phyloP scores from a whole-genome alignment of 768 basidiomycete genomes.

The Cyclocybe aegerita region DNA sequence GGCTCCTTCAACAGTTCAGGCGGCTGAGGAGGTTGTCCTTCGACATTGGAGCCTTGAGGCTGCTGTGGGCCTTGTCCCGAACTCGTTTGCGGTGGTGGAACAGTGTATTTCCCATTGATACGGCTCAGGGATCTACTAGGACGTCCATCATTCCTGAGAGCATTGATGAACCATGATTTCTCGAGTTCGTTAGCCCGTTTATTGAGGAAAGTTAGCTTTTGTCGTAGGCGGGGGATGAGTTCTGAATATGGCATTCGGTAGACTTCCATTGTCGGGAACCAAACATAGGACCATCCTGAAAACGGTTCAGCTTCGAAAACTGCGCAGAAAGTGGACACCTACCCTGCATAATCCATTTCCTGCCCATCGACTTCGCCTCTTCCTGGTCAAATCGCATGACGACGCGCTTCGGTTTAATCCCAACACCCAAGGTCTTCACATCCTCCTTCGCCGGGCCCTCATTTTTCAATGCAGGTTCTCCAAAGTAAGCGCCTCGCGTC shows the following conservation, averaged over 20 bases:
- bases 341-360: slow-evolving; percentile 34
- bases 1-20: too few relatives aligned
- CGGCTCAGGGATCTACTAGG: too few relatives aligned
- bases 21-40: too few relatives aligned
- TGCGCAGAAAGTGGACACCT: neutral
- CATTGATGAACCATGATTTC: slow-evolving; percentile 13
- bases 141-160: neutral
- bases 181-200: slow-evolving; percentile 9
- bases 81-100: too few relatives aligned
- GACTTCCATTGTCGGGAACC: slow-evolving; percentile 34
- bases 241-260: slow-evolving; percentile 44
- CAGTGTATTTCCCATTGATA: too few relatives aligned
- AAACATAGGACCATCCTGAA: slow-evolving; percentile 52
- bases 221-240: slow-evolving; percentile 37
- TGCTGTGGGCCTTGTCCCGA: too few relatives aligned
- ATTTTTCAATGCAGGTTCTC: slow-evolving; percentile 5
- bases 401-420: too few relatives aligned
- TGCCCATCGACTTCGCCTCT: slow-evolving; percentile 19
- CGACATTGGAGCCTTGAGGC: too few relatives aligned
- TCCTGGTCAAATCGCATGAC: slow-evolving; percentile 15
- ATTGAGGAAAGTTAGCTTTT: slow-evolving; percentile 17
- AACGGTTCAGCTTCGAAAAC: neutral
- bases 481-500: slow-evolving; percentile 35
- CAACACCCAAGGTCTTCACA: neutral
- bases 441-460: neutral